Evolutionary conservation across 2,329 filamentous ascomycete species (phyloP), one percentile per base, ranked within the genome.

Genomic region (Sclerotinia spermophila): DNA sequence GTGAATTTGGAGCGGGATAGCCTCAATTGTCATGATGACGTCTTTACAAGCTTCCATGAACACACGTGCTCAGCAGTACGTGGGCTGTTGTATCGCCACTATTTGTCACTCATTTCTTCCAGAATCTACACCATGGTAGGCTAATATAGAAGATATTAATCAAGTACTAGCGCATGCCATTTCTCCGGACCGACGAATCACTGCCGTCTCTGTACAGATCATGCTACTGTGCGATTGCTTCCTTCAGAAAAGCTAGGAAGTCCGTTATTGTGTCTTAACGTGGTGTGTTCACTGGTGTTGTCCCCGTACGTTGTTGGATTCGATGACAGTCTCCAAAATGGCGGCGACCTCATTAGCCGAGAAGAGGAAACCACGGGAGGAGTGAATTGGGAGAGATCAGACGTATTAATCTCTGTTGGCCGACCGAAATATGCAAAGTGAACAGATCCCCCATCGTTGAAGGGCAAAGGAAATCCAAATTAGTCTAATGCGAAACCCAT

Each of bases 331-430:
- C 3, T 15, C 48, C n/a, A 53, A 17, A 2, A 53, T 2, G n/a
- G 0, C 17, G 3, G 48, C 27, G 8, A 30, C 8, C n/a, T 7
- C 48, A 30, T 3, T 53, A 15, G 48, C 48, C 3, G 2, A 27
- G 48, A 51, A 27, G n/a, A n/a, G 2, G n/a, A 30, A 27, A 4
- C 0, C 0, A 17, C 13, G 1, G 13, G 2, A 53, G 48, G 3
- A 17, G 48, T 53, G 8, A 2, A 17, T 53, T 53, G n/a, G n/a
- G 13, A 53, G 48, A 53, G 48, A n/a, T 17, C 48, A 27, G 48
- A 7, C 27, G 13, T 27, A 3, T 53, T 7, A 5, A 53, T n/a
- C 27, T 27, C 48, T 53, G 48, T 53, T 53, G 48, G n/a, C 27
- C 48, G 48, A 27, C 15, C 48, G n/a, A 53, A 53, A 17, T 27